Base-by-base conservation (phyloP, 192 early-diverging fungal species). In the Backusella australiensis region DNA sequence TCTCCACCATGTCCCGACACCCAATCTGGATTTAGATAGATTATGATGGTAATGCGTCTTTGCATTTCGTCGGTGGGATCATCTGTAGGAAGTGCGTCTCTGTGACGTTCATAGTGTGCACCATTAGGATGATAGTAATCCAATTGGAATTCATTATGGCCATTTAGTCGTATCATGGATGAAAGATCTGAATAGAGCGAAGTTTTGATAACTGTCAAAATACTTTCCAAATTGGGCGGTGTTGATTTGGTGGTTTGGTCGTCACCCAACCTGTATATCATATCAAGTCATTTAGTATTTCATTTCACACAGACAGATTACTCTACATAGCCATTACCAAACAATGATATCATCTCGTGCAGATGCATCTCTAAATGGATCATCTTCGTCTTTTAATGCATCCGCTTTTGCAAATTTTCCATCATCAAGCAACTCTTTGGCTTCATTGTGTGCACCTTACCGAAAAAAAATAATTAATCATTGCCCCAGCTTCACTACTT, bases 21-120 rank as follows among this genome's bases (percentile, higher is more conserved):
- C 83, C 83, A 88, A 9, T 81, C 86, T 35, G 84, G 81, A 67
- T 88, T 89, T 44, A 91, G 83, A 70, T 89, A 89, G 3, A 85
- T 77, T 56, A 91, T 87, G 41, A 81, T 85, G 1, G 90, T 89
- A 26, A 89, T 82, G 17, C 90, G 84, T 15, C 90, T 78, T 74
- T 91, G 90, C 17, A 84, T 81, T 12, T 66, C 41, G 69, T 91
- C 90, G 0, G 69, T 77, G 3, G 56, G 75, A 68, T 89, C 86
- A 23, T 85, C 84, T 11, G 80, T 85, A 15, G 90, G 90, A 66
- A 91, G 85, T 0, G 88, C 87, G 70, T 91, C 90, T 19, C 90
- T 76, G 65, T 91, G 90, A 17, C 83, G 67, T 72, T 88, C 85
- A 74, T 88, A 88, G 17, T 81, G 81, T 32, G 81, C 85, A 11